Percentiles rank a stretch among this genome's conserved stretches.
Conservation (phyloP, 139 green algal species). For the Desmodesmus armatus region DNA sequence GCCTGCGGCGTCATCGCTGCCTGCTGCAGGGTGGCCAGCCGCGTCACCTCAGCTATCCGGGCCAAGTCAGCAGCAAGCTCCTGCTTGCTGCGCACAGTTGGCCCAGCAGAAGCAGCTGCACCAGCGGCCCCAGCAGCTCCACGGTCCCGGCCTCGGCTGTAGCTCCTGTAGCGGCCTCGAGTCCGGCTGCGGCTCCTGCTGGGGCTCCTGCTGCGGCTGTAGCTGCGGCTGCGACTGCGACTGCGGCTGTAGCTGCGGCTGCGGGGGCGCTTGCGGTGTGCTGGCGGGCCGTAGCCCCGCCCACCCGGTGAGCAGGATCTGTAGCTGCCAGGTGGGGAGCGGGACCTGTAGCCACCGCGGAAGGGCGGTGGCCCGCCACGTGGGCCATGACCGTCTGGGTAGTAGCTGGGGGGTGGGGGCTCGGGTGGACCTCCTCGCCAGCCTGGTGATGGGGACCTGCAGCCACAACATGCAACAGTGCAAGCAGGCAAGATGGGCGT, state of each 20-base stretch:
- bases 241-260: constrained; percentile 5
- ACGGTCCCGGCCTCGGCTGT: not conserved
- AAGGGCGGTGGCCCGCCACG: not conserved
- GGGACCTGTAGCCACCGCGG: not conserved
- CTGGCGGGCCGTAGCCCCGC: not conserved
- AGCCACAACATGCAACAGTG: too few species aligned
- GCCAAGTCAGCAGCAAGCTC: constrained; percentile 41
- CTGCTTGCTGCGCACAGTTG: constrained; percentile 37
- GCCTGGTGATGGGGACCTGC: not conserved
- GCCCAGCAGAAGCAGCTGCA: not conserved
- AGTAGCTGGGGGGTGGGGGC: too few species aligned
- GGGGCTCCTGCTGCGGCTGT: not conserved
- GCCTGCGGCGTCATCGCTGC: constrained; percentile 20
- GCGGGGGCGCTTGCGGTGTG: constrained; percentile 17
- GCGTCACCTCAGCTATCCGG: constrained; percentile 23
- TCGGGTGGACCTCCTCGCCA: not conserved
- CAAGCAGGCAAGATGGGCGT: too few species aligned
- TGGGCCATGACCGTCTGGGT: too few species aligned
- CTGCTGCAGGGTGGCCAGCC: constrained; percentile 19
- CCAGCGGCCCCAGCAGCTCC: not conserved
- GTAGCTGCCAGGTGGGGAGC: not conserved
- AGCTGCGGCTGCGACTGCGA: constrained; percentile 8
- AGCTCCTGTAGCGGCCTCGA: not conserved
- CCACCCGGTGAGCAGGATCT: constrained; percentile 13
- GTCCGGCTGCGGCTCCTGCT: not conserved